Base-by-base conservation (phyloP, 257 asterid species). In the Solanum chmielewskii region DNA sequence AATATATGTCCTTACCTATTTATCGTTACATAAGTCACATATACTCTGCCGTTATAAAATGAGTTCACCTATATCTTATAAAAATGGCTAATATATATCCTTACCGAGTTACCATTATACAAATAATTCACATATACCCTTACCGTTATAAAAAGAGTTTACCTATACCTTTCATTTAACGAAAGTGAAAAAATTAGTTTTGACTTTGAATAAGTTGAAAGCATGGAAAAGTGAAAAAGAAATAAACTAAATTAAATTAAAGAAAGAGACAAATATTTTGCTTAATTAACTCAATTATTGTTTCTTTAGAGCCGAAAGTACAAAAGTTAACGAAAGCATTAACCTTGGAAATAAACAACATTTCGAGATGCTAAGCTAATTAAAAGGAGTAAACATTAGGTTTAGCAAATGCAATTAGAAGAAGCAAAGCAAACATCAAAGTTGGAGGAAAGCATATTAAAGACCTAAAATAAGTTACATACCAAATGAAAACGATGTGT, bases 241-340 rank as follows among this genome's bases (percentile, higher is more conserved):
- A 18, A 27, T 45, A 15, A 81, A 81, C 33, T 20, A 59, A 56
- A 56, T 18, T 59, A 47, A 80, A 18, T 29, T 80, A 18, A 49
- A 29, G 8, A 49, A 29, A 18, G 11, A 29, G 69, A 80, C 68
- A 49, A 80, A 49, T 47, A 33, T 16, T 3, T 66, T 44, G 18
- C 9, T 84, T 84, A 84, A 27, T 84, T 15, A 39, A 66, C 42
- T 84, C 64, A 62, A 81, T 84, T n/a, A 62, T 85, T 68, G 68
- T 83, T 60, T 74, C 85, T 88, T 88, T 89, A 86, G 86, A 78
- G 93, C 92, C 93, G 90, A 93, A 91, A 93, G 92, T 75, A 52
- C 74, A 69, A 75, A 83, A 73, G 90, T 52, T 49, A 45, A 56
- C 8, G 27, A 66, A 73, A 82, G 33, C 87, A 82, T 71, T 82